Evolutionary conservation across 2,329 filamentous ascomycete genomes (phyloP), one percentile per base, ranked within the genome.

Genomic region (Epichloe scottii): DNA sequence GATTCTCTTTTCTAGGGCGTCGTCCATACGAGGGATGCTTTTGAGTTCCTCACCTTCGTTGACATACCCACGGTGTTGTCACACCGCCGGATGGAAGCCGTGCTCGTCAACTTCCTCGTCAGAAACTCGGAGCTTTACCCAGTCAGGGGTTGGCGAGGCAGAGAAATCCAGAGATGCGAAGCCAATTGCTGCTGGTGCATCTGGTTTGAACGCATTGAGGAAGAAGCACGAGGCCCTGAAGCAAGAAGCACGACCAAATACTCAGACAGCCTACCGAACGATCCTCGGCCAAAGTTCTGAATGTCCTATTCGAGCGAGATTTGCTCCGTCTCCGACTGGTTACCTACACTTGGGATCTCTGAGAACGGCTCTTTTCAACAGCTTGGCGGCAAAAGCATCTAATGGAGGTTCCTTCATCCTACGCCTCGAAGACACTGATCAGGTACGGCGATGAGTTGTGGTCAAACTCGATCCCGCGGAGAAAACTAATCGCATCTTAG

Each of bases 271-370:
- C 12, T 48, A 61, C 21, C 63, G 57, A 44, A 60, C 57, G 42
- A 65, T 69, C 48, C 58, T 70, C 2, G 66, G 66, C 12, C 62
- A 68, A 46, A 60, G 58, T 81, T 81, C 53, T 76, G 88, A 65
- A 88, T 52, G 59, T 12, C 66, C 67, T 12, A 67, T 70, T 46
- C 58, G 67, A 33, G 62, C 93, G 17, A 84, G 93, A 45, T 98
- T 98, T 67, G 93, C 94, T 1, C 93, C 93, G 0, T 97, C 93
- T 1, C 93, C 93, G 0, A 98, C 93, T 0, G 93, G 93, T 1
- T 90, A 91, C 60, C 76, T 98, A 23, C 93, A 98, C 68, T 74
- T 98, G 12, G 93, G 93, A 4, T 95, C 90, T 0, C 68, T 98
- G 37, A 78, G 93, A 53, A 98, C 93, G 0, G 94, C 94, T 0